Conservation (phyloP, 2,329 filamentous ascomycete species). For the Hypoxylon sp. region DNA sequence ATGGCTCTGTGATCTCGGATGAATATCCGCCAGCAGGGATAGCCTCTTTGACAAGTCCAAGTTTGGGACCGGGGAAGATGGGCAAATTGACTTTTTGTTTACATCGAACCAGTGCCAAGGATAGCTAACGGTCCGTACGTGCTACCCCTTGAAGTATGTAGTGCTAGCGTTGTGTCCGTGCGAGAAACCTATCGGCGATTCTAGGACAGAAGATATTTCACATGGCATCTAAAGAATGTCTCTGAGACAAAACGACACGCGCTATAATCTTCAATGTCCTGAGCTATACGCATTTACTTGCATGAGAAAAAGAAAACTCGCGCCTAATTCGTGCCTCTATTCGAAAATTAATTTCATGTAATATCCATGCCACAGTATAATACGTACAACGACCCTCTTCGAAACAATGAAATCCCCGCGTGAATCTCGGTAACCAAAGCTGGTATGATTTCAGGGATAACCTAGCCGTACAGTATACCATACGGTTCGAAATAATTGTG, state of each 20-base stretch:
- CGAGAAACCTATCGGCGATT: slow-evolving; percentile 17
- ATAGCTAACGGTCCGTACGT: slow-evolving; percentile 17
- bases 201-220: slow-evolving; percentile 9
- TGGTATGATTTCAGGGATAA: slow-evolving; percentile 12
- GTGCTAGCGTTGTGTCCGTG: slow-evolving; percentile 23
- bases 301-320: not conserved
- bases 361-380: slow-evolving; percentile 17
- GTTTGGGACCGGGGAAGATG: slow-evolving; percentile 16
- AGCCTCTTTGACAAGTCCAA: not conserved
- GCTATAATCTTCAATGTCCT: not conserved
- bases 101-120: slow-evolving; percentile 26
- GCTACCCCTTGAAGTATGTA: slow-evolving; percentile 10
- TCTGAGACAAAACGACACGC: not conserved
- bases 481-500: slow-evolving; percentile 10
- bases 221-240: not conserved
- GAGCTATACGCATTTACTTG: not conserved
- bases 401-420: slow-evolving; percentile 17
- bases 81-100: slow-evolving; percentile 17
- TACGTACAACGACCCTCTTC: slow-evolving; percentile 9
- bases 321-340: slow-evolving; percentile 3
- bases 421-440: slow-evolving; percentile 21
- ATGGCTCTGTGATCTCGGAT: slow-evolving; percentile 29
- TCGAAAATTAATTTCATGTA: slow-evolving; percentile 9
- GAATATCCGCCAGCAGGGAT: slow-evolving; percentile 27
- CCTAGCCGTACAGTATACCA: slow-evolving; percentile 11